phyloP scores from a whole-genome alignment of 768 basidiomycete genomes.

The Phylloporus arenicola region DNA sequence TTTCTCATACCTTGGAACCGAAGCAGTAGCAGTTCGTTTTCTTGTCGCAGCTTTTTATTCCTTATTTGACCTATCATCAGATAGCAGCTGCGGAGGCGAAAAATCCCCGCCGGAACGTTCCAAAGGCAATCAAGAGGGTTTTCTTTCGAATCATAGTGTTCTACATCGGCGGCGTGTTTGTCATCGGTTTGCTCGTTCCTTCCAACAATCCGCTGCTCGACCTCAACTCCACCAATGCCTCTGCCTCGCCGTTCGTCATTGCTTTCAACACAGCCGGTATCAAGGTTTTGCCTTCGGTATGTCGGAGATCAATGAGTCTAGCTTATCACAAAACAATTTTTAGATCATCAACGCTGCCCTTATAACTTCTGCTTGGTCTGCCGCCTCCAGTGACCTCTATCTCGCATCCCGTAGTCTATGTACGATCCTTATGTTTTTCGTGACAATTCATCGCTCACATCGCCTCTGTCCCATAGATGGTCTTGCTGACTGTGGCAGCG shows the following conservation, averaged over 20 bases:
- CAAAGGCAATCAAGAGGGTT: conserved; percentile 38
- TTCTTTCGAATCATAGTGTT: conserved; percentile 41
- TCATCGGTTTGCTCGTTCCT: conserved; percentile 47
- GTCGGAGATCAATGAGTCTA: conserved; percentile 1
- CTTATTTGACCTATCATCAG: conserved; percentile 13
- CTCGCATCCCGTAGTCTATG: conserved; percentile 36
- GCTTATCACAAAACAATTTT: not conserved
- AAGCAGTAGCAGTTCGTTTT: conserved; percentile 39
- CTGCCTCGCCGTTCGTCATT: conserved; percentile 53
- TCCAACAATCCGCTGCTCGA: conserved; percentile 40
- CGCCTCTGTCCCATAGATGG: conserved; percentile 36
- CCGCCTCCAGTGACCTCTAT: conserved; percentile 38
- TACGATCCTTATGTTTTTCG: conserved; percentile 4
- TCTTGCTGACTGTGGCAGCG: conserved; percentile 47
- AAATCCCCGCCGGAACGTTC: conserved; percentile 44
- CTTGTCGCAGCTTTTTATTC: not conserved
- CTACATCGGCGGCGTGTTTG: conserved; percentile 37
- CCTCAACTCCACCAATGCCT: conserved; percentile 35
- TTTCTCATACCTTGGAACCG: conserved; percentile 57
- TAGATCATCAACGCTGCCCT: conserved; percentile 38
- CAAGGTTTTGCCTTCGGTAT: conserved; percentile 47
- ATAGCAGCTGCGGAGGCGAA: conserved; percentile 45
- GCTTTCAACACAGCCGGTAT: conserved; percentile 54
- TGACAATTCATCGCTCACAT: not conserved
- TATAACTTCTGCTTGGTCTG: conserved; percentile 42